phyloP scores from a whole-genome alignment of 257 asterid species.

The Parsonsia alboflavescens region DNA sequence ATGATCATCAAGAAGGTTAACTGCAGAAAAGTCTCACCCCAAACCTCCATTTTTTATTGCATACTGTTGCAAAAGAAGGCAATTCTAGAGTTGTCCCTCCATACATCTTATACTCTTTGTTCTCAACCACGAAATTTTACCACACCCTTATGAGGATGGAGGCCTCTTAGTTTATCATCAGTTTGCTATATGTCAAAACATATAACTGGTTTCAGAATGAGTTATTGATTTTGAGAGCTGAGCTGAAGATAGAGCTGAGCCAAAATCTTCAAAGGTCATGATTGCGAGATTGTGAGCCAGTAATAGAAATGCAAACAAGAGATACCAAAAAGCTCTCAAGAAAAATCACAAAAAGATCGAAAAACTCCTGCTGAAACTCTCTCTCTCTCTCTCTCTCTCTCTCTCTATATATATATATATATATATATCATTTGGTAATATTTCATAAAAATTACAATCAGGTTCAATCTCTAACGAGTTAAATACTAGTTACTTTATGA shows the following conservation, averaged over 20 bases:
- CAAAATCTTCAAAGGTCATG: background rate
- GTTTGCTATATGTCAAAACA: background rate
- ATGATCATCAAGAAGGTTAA: background rate
- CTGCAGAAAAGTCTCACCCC: too few relatives aligned
- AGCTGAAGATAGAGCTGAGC: background rate
- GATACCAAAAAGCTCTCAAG: background rate
- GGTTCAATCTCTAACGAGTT: background rate
- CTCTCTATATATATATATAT: background rate
- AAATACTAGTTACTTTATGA: background rate
- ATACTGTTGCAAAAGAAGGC: background rate
- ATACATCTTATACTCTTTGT: too few relatives aligned
- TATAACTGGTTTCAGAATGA: background rate
- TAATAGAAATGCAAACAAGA: background rate
- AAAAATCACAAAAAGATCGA: background rate
- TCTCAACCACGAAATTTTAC: background rate
- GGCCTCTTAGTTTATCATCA: background rate
- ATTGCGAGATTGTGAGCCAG: background rate
- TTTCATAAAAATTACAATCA: background rate
- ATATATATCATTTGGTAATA: background rate
- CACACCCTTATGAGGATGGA: background rate
- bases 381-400: too few relatives aligned
- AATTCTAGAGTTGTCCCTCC: background rate
- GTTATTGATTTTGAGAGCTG: background rate
- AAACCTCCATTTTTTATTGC: background rate
- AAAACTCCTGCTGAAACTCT: background rate